Base-by-base conservation (phyloP, 192 early-diverging fungal species). In the Podila minutissima region DNA sequence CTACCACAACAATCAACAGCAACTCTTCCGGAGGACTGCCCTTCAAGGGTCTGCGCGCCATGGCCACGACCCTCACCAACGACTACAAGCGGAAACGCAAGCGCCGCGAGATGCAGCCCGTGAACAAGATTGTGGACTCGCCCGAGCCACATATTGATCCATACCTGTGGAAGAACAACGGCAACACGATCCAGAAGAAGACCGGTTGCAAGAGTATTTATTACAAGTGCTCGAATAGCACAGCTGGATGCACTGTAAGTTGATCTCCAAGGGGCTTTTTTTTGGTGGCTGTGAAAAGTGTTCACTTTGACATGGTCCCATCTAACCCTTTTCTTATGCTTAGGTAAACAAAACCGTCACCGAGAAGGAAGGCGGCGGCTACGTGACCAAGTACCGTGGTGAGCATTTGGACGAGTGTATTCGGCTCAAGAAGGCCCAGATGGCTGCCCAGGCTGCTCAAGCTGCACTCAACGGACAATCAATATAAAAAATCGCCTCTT, bases 121-220 rank as follows among this genome's bases (percentile, higher is more conserved):
- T 90, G 26, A 90, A 87, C 32, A 84, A 87, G 74, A 88, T 90
- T 51, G 81, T 90, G 26, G 89, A 90, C 63, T 87, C 89, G 3
- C 66, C 62, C 29, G 84, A 90, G 37, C 87, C 89, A 8, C 84
- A 84, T 49, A 19, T 76, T 8, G 89, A 90, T 72, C 77, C 71
- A 12, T 85, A 85, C 67, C 74, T 87, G 20, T 90, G 89, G 89
- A 87, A 86, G 65, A 90, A 90, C 61, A 90, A 90, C 66, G 89
- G 89, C 15, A 90, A 90, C 49, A 90, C 89, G 31, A 85, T 82
- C 7, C 87, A 88, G 55, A 87, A 83, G 72, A 87, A 87, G 67
- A 88, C 87, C 29, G 87, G 87, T 32, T 83, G 83, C 46, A 87
- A 85, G 66, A 90, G 89, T 68, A 82, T 88, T 61, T 90, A 90